phyloP scores from a whole-genome alignment of 805 yeast species.

The Clavispora vitiphila region DNA sequence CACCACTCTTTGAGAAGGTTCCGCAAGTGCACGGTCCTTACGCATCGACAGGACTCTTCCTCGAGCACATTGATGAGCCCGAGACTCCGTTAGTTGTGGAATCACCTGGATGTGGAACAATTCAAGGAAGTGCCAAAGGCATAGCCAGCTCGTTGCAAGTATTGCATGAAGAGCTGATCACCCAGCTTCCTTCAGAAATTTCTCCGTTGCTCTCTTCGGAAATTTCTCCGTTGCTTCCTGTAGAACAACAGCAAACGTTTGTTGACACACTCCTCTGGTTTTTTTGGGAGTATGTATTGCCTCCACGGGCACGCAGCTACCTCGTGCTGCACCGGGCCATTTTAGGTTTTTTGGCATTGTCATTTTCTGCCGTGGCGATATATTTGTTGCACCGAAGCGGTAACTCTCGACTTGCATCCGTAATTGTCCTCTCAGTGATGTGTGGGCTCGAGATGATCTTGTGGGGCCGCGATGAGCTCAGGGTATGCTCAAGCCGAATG shows the following conservation, averaged over 20 bases:
- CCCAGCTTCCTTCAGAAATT: no score
- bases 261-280: slow-evolving; percentile 5
- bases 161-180: not conserved
- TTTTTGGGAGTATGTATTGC: not conserved
- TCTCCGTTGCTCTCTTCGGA: not conserved
- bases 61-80: not conserved
- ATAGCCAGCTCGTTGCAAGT: not conserved
- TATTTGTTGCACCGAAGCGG: not conserved
- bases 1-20: not conserved
- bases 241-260: slow-evolving; percentile 6
- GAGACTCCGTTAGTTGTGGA: not conserved
- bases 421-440: not conserved
- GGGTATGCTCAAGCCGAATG: not conserved
- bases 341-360: slow-evolving; percentile 12
- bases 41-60: not conserved
- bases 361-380: slow-evolving; percentile 2
- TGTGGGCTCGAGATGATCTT: not conserved
- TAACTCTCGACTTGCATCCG: not conserved
- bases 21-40: not conserved
- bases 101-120: not conserved
- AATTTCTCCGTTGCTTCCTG: slow-evolving; percentile 16
- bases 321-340: slow-evolving; percentile 14
- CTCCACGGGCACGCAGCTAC: slow-evolving; percentile 4
- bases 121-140: not conserved
- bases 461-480: not conserved